Evolutionary conservation across 2,329 filamentous ascomycete genomes (phyloP), one percentile per base, ranked within the genome.

Genomic region (Curvularia hawaiiensis): DNA sequence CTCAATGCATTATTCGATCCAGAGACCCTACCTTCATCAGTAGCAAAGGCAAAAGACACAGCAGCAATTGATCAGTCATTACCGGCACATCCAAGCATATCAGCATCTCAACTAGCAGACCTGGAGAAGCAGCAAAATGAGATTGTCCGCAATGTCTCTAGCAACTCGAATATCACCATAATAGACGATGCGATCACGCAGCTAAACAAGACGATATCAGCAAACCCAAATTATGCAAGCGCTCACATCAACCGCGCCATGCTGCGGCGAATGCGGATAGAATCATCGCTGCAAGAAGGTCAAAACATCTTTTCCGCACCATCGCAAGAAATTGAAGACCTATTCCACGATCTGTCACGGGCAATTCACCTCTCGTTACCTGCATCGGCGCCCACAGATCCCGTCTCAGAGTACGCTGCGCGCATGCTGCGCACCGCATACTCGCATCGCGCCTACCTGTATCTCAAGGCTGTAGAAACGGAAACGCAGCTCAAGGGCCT

Each of bases 201-300:
- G 6, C 78, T 93, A 5, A 80, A 82, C 30, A 70, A 75, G 2
- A 79, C 92, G 31, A 84, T 92, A 40, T 68, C 78, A 2, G 75
- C 83, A 24, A 72, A 85, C 52, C 88, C 90, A 3, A 75, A 78
- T 31, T 93, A 93, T 74, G 89, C 90, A 22, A 90, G 88, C 61
- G 88, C 87, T 6, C 84, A 86, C 56, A 90, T 92, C 72, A 93
- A 94, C 75, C 83, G 90, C 49, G 90, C 88, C 3, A 90, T 93
- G 73, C 82, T 88, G 9, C 66, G 84, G 30, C 79, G 88, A 22
- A 79, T 88, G 47, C 75, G 87, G 54, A 86, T 88, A 5, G 70
- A 72, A 59, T 49, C 57, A n/a, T 7, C 58, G n/a, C 8, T 69
- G 3, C 11, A 39, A 44, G n/a, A 31, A 12, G 26, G 28, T 2